These are phyloP conservation scores for Aspergillus ochraceoroseus DNA, from an alignment of 2,329 filamentous ascomycete genomes.

Conservation along the genomic window DNA sequence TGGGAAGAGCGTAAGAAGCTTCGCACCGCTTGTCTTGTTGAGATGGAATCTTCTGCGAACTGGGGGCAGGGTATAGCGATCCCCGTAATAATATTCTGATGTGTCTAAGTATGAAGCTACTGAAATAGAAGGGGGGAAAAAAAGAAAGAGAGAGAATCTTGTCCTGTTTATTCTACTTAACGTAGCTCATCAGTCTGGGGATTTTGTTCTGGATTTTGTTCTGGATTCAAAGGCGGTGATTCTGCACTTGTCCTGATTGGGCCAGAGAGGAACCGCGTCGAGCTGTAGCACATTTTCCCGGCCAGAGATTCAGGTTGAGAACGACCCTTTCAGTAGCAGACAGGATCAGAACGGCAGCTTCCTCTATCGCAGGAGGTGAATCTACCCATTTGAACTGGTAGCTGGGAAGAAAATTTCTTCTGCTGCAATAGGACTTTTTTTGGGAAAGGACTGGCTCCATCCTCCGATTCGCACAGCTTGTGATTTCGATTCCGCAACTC, in stretches of 20 bases:
- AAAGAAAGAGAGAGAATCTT: no score
- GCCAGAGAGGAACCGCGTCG: conserved; percentile 9
- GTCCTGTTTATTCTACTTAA: no score
- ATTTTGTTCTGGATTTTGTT: conserved; percentile 1
- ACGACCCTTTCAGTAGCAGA: conserved; percentile 12
- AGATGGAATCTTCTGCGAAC: no score
- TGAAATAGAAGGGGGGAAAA: no score
- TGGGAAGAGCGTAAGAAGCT: conserved; percentile 59
- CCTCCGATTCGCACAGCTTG: background rate
- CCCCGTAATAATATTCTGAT: conserved; percentile 10
- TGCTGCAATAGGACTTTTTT: background rate
- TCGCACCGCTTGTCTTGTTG: no score
- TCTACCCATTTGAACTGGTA: background rate
- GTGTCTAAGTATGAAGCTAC: conserved; percentile 13
- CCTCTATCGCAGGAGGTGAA: conserved; percentile 1
- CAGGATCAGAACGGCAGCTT: conserved; percentile 13
- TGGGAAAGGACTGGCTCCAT: conserved; percentile 11
- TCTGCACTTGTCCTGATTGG: conserved; percentile 23
- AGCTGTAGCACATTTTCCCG: conserved; percentile 37
- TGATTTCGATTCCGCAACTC: conserved; percentile 7
- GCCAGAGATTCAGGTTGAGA: conserved; percentile 10
- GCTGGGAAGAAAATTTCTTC: background rate
- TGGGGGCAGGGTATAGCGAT: background rate
- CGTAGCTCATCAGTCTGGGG: no score
- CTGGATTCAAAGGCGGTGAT: conserved; percentile 28